Evolutionary conservation across 805 yeast genomes (phyloP).

Genomic region (Saturnispora mendoncae): DNA sequence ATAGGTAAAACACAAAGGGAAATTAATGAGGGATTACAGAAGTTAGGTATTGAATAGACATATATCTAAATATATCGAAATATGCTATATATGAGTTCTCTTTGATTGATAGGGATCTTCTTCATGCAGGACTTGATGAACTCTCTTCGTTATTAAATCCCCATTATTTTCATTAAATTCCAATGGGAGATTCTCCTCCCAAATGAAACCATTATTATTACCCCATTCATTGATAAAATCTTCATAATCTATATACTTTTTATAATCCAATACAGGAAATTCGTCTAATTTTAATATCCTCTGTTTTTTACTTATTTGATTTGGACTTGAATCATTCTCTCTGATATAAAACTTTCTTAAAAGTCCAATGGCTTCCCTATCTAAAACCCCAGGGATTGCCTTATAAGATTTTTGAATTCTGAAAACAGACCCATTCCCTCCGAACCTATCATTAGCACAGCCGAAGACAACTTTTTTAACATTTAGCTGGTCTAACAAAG

Average conservation of each 20-base stretch:
- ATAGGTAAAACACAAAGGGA: slow-evolving; percentile 22
- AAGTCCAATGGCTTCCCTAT: slow-evolving; percentile 76
- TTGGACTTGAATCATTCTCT: slow-evolving; percentile 82
- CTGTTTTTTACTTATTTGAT: slow-evolving; percentile 64
- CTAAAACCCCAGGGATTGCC: slow-evolving; percentile 60
- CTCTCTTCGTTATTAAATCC: slow-evolving; percentile 3
- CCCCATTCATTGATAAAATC: slow-evolving; percentile 50
- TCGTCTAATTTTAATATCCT: slow-evolving; percentile 47
- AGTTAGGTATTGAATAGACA: slow-evolving; percentile 11
- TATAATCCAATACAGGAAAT: slow-evolving; percentile 55
- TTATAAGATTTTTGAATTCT: slow-evolving; percentile 33
- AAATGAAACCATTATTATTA: slow-evolving; percentile 22
- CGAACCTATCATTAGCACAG: slow-evolving; percentile 90
- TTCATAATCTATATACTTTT: slow-evolving; percentile 39
- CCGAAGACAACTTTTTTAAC: slow-evolving; percentile 75
- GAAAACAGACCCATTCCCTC: slow-evolving; percentile 89
- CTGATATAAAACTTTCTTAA: slow-evolving; percentile 76
- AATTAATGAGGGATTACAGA: slow-evolving; percentile 14
- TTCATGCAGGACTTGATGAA: neutral
- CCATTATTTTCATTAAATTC: slow-evolving; percentile 19
- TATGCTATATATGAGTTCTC: neutral
- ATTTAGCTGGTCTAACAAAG: slow-evolving; percentile 75
- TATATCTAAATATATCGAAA: too few relatives aligned
- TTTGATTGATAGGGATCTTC: neutral
- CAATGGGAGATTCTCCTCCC: slow-evolving; percentile 19